phyloP scores from a whole-genome alignment of 1,284 basidiomycete species.

The Tilletia indica region DNA sequence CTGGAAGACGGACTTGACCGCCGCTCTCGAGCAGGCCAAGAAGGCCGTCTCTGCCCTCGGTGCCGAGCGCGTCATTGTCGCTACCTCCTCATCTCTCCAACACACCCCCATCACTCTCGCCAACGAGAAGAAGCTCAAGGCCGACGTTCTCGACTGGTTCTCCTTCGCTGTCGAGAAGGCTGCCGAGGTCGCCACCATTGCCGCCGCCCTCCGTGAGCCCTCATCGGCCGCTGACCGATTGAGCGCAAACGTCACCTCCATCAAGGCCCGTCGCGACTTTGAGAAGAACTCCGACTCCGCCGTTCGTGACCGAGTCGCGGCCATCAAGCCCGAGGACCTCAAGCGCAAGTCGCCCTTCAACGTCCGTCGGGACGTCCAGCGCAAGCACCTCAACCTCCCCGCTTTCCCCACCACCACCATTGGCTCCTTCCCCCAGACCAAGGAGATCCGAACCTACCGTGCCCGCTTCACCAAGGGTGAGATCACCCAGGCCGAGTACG shows the following conservation, averaged over 20 bases:
- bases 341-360: constrained; percentile 88
- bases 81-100: constrained; percentile 94
- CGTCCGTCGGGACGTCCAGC: constrained; percentile 82
- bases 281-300: constrained; percentile 91
- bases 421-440: constrained; percentile 94
- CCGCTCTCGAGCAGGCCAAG: constrained; percentile 78
- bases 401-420: constrained; percentile 99
- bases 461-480: constrained; percentile 77
- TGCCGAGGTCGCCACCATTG: constrained; percentile 82
- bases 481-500: constrained; percentile 83
- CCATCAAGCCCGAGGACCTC: constrained; percentile 83
- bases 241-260: constrained; percentile 75
- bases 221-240: constrained; percentile 41
- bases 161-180: constrained; percentile 98
- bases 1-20: constrained; percentile 95
- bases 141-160: constrained; percentile 96
- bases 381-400: constrained; percentile 83
- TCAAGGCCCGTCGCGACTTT: constrained; percentile 91
- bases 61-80: constrained; percentile 75
- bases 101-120: constrained; percentile 96
- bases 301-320: constrained; percentile 90
- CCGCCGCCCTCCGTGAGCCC: constrained; percentile 57
- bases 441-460: constrained; percentile 71
- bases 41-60: constrained; percentile 64
- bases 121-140: constrained; percentile 85